phyloP scores from a whole-genome alignment of 495 filamentous ascomycete genomes.

The Thermothielavioides terrestris region DNA sequence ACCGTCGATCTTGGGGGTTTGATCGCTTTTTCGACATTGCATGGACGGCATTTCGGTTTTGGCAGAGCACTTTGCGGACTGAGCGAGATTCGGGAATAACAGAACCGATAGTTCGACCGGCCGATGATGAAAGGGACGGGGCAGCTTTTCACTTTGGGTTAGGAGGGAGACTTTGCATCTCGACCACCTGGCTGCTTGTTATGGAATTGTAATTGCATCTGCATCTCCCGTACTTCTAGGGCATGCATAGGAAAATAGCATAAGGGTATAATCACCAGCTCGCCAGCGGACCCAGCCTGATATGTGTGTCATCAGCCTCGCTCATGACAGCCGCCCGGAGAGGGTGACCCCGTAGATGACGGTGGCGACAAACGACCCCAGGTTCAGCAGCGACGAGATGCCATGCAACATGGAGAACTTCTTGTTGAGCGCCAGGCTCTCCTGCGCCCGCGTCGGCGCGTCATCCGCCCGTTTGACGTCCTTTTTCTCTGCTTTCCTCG shows the following conservation, averaged over 20 bases:
- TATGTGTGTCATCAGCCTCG: background rate
- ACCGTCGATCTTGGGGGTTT: too few relatives aligned
- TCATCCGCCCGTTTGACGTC: conserved; percentile 84
- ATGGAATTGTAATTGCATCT: conserved; percentile 3
- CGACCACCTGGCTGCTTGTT: background rate
- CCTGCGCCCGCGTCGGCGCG: conserved; percentile 59
- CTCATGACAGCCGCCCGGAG: conserved; percentile 43
- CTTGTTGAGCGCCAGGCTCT: conserved; percentile 76
- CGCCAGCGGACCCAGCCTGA: background rate
- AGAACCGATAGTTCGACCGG: too few relatives aligned
- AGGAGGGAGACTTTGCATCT: background rate
- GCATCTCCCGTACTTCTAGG: too few relatives aligned
- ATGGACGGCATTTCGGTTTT: too few relatives aligned
- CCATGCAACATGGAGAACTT: conserved; percentile 74
- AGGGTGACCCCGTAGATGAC: conserved; percentile 66
- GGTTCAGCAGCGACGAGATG: conserved; percentile 62
- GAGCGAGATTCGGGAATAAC: too few relatives aligned
- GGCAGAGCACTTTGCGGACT: too few relatives aligned
- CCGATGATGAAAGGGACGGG: too few relatives aligned
- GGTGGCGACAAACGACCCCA: conserved; percentile 56
- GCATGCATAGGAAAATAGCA: background rate
- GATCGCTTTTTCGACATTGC: too few relatives aligned
- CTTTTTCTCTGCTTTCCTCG: conserved; percentile 29
- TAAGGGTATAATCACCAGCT: background rate
- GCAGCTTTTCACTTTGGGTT: background rate